Conservation (phyloP, 2,329 filamentous ascomycete genomes). For the Clonostachys sp. region DNA sequence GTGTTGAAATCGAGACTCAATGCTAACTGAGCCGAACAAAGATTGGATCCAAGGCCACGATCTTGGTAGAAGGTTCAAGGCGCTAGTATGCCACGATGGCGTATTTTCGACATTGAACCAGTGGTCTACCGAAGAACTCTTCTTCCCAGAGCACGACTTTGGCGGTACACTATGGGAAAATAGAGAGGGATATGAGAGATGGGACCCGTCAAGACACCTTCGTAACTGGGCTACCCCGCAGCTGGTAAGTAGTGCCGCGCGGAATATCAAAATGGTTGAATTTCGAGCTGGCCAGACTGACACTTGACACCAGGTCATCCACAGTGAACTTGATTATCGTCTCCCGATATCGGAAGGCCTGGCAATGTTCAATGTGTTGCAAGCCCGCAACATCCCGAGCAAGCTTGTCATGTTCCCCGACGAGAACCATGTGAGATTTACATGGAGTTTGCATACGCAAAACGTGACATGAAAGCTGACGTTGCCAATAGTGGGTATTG, state of each 20-base stretch:
- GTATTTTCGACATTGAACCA: conserved; percentile 69
- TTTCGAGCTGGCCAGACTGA: neutral
- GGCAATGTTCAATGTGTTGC: conserved; percentile 80
- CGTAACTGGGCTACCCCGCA: conserved; percentile 81
- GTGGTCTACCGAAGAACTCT: conserved; percentile 64
- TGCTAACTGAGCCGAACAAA: conserved; percentile 9
- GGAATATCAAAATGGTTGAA: neutral
- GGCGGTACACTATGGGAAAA: conserved; percentile 58
- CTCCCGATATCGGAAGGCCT: conserved; percentile 81
- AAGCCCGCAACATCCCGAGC: conserved; percentile 70
- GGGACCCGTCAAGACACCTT: conserved; percentile 62
- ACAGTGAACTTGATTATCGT: conserved; percentile 86
- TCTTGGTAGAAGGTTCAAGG: conserved; percentile 80
- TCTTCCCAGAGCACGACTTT: conserved; percentile 66
- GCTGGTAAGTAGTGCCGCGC: conserved; percentile 47
- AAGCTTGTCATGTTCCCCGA: conserved; percentile 77
- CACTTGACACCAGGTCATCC: conserved; percentile 49
- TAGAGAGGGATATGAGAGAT: conserved; percentile 60
- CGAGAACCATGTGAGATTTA: conserved; percentile 51
- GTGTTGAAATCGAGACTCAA: neutral
- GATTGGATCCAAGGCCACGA: conserved; percentile 89
- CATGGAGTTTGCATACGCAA: neutral
- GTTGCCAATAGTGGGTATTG: conserved; percentile 63
- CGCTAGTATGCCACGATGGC: conserved; percentile 83
- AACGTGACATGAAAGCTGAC: neutral